Evolutionary conservation across 2,329 filamentous ascomycete genomes (phyloP).

Genomic region (Plectosphaerella cucumerina): DNA sequence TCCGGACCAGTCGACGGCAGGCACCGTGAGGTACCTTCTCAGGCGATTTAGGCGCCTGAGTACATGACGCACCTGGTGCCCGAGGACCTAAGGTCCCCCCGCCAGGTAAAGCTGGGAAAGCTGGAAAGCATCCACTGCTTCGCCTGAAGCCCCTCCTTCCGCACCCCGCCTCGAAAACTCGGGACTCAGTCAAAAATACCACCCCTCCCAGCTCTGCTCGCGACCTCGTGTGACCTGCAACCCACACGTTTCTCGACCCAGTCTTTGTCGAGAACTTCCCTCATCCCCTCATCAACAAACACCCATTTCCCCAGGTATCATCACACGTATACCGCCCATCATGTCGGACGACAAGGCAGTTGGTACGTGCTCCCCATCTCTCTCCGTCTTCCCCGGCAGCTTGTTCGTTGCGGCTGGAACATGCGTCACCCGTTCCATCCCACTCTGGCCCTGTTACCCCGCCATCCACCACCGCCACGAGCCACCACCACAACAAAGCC

Average conservation of each 20-base stretch:
- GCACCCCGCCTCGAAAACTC: constrained; percentile 1
- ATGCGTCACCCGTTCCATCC: constrained; percentile 1
- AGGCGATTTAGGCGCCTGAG: neutral
- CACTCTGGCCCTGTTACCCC: constrained; percentile 16
- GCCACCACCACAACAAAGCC: constrained; percentile 18
- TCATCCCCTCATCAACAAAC: constrained; percentile 8
- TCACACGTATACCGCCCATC: constrained; percentile 20
- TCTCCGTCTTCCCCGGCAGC: neutral
- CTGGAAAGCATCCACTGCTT: neutral
- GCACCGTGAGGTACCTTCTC: neutral
- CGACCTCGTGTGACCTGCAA: neutral
- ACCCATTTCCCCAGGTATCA: neutral
- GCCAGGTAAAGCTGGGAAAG: too few relatives aligned
- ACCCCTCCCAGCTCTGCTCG: neutral
- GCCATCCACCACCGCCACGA: constrained; percentile 13
- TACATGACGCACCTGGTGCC: neutral
- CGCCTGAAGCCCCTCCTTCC: neutral
- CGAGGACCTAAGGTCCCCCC: too few relatives aligned
- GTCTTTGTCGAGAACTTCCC: neutral
- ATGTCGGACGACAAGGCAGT: constrained; percentile 42
- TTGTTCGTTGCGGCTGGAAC: constrained; percentile 2
- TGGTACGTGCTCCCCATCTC: constrained; percentile 23
- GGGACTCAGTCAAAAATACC: neutral
- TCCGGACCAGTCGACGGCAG: too few relatives aligned
- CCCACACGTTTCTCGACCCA: neutral